Conservation (phyloP, 2,329 filamentous ascomycete genomes). For the Aspergillus ustus region DNA sequence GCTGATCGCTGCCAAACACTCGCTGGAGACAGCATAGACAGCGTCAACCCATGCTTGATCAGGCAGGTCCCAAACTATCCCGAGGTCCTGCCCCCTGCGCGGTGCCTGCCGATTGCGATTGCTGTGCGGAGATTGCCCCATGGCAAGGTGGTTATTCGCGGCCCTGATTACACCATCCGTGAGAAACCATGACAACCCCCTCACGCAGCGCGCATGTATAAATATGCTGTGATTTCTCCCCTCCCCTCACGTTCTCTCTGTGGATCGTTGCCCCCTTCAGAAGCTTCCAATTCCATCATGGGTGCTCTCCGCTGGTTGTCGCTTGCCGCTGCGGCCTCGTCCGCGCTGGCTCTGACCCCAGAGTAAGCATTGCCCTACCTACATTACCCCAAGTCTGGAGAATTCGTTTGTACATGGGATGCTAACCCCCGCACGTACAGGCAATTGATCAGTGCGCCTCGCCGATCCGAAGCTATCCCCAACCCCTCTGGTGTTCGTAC, state of each 20-base stretch:
- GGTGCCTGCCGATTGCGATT: background rate
- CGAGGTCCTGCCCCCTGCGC: no score
- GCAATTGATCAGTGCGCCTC: constrained; percentile 43
- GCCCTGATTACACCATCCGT: background rate
- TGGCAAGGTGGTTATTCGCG: background rate
- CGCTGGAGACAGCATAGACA: background rate
- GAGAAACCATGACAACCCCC: background rate
- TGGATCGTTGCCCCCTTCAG: background rate
- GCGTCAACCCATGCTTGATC: background rate
- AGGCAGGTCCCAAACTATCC: constrained; percentile 10
- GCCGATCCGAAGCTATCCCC: constrained; percentile 42
- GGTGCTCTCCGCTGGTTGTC: constrained; percentile 31
- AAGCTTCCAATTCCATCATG: constrained; percentile 22
- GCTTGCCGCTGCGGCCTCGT: constrained; percentile 28
- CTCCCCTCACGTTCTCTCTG: background rate
- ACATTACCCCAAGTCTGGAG: no score
- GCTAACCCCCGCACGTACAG: constrained; percentile 23
- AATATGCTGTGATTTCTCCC: background rate
- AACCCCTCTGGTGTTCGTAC: constrained; percentile 46
- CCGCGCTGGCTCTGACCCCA: constrained; percentile 33
- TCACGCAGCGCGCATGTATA: background rate
- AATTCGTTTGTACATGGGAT: background rate
- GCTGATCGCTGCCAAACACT: constrained; percentile 4
- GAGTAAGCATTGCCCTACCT: constrained; percentile 28
- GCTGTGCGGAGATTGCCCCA: background rate